A percentile compares a stretch with the other conserved stretches of the same genome.
These are phyloP conservation scores for Sugiyamaella sp. DNA, from an alignment of 1,139 yeast species.

Conservation along the genomic window DNA sequence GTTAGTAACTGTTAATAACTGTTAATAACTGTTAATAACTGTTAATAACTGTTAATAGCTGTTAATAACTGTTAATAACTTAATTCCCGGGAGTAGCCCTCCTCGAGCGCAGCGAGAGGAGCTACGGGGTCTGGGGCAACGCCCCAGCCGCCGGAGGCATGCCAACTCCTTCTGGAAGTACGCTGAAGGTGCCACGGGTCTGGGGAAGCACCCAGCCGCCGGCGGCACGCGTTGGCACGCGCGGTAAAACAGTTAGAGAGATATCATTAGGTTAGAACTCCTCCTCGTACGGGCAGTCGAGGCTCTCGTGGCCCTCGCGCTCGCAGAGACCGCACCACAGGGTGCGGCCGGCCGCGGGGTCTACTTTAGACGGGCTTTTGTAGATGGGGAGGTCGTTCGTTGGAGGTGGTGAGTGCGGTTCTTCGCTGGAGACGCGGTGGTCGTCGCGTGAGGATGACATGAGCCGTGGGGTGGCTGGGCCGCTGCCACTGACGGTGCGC, in stretches of 20 bases:
- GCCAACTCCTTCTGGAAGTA: too few relatives aligned
- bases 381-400: conserved; percentile 16
- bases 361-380: conserved; percentile 45
- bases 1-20: too few relatives aligned
- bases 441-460: conserved; percentile 19
- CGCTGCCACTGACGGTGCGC: conserved; percentile 14
- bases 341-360: conserved; percentile 72
- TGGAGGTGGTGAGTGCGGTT: background rate
- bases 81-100: too few relatives aligned
- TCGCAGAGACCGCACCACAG: conserved; percentile 95
- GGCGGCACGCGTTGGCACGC: background rate
- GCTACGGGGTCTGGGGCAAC: background rate
- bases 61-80: too few relatives aligned
- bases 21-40: too few relatives aligned
- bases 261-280: conserved; percentile 40
- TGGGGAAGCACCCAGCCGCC: background rate
- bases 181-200: too few relatives aligned
- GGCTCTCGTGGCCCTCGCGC: conserved; percentile 80
- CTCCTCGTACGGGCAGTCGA: conserved; percentile 84
- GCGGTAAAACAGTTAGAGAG: too few relatives aligned
- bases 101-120: background rate
- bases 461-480: conserved; percentile 14
- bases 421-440: conserved; percentile 38
- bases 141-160: conserved; percentile 1
- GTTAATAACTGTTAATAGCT: too few relatives aligned